Evolutionary conservation across 2,329 filamentous ascomycete species (phyloP), one percentile per base, ranked within the genome.

Genomic region (Phoma herbarum): DNA sequence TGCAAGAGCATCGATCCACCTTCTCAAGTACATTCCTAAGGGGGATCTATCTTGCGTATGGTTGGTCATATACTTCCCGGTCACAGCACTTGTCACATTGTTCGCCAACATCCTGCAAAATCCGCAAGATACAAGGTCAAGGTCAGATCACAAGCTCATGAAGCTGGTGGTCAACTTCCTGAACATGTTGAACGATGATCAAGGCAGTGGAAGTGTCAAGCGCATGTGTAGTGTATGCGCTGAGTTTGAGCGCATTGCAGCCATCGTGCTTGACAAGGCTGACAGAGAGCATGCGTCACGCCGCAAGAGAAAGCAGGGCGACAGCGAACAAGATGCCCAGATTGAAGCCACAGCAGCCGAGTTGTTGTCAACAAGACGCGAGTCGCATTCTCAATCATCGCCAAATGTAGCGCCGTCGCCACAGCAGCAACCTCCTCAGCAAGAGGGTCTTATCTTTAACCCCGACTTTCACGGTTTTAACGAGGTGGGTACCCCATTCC

Each of bases 81-180:
- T 99, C 9, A 96, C 95, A 0, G 91, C 95, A 1, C 85, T 98
- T 4, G 93, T 99, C 43, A 98, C 95, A 0, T 81, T 99, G 2
- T 99, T 99, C 71, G 93, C 94, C 59, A 97, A 98, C 71, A 96
- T 98, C 45, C 79, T 99, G 0, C 95, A 99, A 75, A 98, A 98
- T 68, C 95, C 95, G 0, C 87, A 94, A 58, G 95, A 99, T 72
- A 88, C 90, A 1, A 86, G 93, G 44, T 94, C 94, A 41, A 88
- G 92, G 53, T 93, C 93, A 1, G 95, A 99, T 75, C 88, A 95
- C 16, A 90, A 91, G 65, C 80, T 98, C 20, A 97, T 99, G 93
- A 92, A 89, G 66, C 84, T 94, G 8, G 95, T 99, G 1, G 93
- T 98, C 54, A 93, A 88, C 42, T 99, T 98, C 77, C 80, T 99